Evolutionary conservation across 805 yeast genomes (phyloP), one percentile per base, ranked within the genome.

Genomic region (Wickerhamomyces subpelliculosus): DNA sequence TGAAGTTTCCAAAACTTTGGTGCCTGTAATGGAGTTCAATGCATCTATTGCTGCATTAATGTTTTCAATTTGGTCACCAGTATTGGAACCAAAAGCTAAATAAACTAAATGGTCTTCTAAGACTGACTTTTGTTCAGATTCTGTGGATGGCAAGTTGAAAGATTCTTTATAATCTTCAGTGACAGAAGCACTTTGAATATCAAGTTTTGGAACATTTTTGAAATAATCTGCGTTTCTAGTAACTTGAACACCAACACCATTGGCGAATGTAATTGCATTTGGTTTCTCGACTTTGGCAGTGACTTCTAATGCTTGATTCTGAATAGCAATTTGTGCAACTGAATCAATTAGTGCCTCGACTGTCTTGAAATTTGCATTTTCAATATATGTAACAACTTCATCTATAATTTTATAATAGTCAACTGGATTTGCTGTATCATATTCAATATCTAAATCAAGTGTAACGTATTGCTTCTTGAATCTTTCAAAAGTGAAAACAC

Each of bases 401-500:
- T 73, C 72, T 18, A 80, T 71, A 30, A 74, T 64, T 24, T 67
- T 57, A 34, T 70, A 64, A 17, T 54, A 37, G 14, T 51, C 27
- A 5, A 43, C 28, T 5, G 40, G 41, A 6, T 39, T 35, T 17
- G 48, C 32, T 33, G 41, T 42, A 12, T 52, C 52, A 46, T 78
- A 59, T 36, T 70, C 72, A 21, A 87, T 59, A 8, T 57, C 58
- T 14, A 76, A 40, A 48, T 83, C 83, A 22, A 84, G 45, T 3
- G 68, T 60, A 8, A 93, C 85, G 33, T 78, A 78, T 61, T 93
- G 99, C 48, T 74, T 78, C 51, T 82, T 80, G 18, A 80, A 59
- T 41, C 98, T 68, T 57, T 93, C 99, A 61, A 88, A 85, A 2
- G 88, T 82, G 64, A 88, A 90, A 8, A 93, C 93, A 5, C 98